A percentile compares a stretch with the other conserved stretches of the same genome.
These are phyloP conservation scores for Helotiales sp. DNA, from an alignment of 2,329 filamentous ascomycete species.

Conservation along the genomic window DNA sequence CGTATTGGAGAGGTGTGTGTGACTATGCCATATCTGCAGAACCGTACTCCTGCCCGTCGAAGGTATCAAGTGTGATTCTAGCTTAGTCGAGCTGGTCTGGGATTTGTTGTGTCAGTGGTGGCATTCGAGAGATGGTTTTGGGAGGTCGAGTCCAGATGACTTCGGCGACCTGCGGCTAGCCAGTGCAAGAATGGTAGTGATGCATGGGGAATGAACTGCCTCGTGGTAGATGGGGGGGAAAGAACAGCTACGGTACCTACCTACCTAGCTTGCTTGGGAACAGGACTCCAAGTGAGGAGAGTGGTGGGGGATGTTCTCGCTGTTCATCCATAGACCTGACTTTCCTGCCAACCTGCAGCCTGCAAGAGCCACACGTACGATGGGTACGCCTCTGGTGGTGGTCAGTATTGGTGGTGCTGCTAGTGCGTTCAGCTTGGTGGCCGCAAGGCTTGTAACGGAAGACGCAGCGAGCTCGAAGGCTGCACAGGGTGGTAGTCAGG, in stretches of 20 bases:
- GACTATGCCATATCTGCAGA: constrained; percentile 6
- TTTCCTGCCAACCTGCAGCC: not conserved
- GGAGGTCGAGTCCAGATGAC: constrained; percentile 6
- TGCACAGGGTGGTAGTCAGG: not conserved
- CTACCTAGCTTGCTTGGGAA: not conserved
- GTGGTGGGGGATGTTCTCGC: not conserved
- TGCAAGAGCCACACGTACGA: constrained; percentile 1
- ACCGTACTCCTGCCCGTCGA: not conserved
- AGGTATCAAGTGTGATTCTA: not conserved
- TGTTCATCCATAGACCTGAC: not conserved
- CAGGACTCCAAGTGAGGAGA: not conserved
- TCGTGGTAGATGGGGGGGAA: constrained; percentile 3
- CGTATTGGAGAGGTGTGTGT: constrained; percentile 8
- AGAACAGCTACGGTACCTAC: not conserved
- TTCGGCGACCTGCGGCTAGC: constrained; percentile 14
- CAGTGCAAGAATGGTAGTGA: constrained; percentile 3
- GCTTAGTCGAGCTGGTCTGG: constrained; percentile 1
- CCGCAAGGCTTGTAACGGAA: not conserved
- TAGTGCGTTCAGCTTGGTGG: not conserved
- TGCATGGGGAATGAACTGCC: not conserved
- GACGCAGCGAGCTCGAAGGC: not conserved
- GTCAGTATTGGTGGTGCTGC: not conserved
- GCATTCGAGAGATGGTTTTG: not conserved
- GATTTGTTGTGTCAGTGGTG: not conserved
- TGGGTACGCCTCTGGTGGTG: not conserved